Conservation (phyloP, 1,284 basidiomycete genomes). For the Sanghuangporus sanghuang region DNA sequence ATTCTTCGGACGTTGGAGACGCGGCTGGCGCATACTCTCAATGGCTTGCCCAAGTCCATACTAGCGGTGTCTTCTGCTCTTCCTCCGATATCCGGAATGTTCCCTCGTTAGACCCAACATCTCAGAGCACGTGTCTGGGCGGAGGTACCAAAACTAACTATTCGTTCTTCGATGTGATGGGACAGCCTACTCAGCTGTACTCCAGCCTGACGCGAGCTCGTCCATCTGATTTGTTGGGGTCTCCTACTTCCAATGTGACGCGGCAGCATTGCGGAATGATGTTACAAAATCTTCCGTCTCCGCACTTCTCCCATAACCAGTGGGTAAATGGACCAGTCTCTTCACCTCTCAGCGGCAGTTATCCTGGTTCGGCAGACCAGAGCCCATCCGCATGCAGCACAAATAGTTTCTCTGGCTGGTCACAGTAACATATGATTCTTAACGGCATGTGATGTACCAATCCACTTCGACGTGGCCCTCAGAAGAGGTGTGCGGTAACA, state of each 20-base stretch:
- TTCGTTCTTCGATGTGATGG: background rate
- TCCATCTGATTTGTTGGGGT: background rate
- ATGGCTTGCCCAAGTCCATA: background rate
- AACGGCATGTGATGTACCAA: background rate
- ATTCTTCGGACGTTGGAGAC: background rate
- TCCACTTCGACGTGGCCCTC: too few relatives aligned
- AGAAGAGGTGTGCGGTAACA: too few relatives aligned
- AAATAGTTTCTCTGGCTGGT: background rate
- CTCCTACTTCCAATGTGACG: background rate
- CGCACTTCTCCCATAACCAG: background rate
- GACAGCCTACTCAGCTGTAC: background rate
- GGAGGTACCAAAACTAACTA: background rate
- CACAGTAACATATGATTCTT: background rate
- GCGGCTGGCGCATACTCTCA: background rate
- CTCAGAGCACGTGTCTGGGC: background rate
- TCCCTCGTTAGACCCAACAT: background rate
- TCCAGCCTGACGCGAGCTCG: background rate
- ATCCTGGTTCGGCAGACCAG: background rate
- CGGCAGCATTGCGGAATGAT: background rate
- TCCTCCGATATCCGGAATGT: background rate
- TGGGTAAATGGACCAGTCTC: background rate
- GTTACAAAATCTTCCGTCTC: background rate
- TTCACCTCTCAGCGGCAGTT: background rate
- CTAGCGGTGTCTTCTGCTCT: background rate
- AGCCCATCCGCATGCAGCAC: constrained; percentile 1